Evolutionary conservation across 768 basidiomycete species (phyloP).

Genomic region (Trametes villosa): DNA sequence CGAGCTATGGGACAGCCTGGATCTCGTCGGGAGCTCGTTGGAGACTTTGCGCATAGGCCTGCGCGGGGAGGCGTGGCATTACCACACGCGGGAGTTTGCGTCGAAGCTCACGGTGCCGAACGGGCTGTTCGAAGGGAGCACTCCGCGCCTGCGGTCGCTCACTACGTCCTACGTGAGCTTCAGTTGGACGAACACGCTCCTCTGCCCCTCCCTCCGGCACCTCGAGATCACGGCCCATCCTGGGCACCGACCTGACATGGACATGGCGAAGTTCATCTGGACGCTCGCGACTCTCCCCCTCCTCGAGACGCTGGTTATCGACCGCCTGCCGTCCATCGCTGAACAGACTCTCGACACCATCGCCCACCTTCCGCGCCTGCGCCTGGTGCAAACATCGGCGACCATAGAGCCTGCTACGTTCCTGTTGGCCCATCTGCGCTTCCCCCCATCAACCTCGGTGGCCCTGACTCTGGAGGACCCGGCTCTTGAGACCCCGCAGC

Average conservation of each 20-base stretch:
- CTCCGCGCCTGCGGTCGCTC: slow-evolving; percentile 2
- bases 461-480: neutral
- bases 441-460: neutral
- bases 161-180: slow-evolving; percentile 1
- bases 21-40: neutral
- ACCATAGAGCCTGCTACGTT: neutral
- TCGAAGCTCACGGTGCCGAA: neutral
- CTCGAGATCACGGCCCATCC: neutral
- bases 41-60: slow-evolving; percentile 7
- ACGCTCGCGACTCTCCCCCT: neutral
- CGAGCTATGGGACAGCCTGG: neutral
- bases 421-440: neutral
- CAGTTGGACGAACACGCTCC: slow-evolving; percentile 2
- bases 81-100: neutral
- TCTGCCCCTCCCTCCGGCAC: neutral
- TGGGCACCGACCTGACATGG: neutral
- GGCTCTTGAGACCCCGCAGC: neutral
- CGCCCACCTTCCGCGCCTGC: neutral
- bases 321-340: neutral
- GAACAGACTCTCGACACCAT: neutral
- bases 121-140: neutral
- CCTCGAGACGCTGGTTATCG: slow-evolving; percentile 1
- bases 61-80: neutral
- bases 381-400: neutral
- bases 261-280: neutral